Base-by-base conservation (phyloP, 225 moss, liverwort and hornwort genomes). In the Climacium dendroides region DNA sequence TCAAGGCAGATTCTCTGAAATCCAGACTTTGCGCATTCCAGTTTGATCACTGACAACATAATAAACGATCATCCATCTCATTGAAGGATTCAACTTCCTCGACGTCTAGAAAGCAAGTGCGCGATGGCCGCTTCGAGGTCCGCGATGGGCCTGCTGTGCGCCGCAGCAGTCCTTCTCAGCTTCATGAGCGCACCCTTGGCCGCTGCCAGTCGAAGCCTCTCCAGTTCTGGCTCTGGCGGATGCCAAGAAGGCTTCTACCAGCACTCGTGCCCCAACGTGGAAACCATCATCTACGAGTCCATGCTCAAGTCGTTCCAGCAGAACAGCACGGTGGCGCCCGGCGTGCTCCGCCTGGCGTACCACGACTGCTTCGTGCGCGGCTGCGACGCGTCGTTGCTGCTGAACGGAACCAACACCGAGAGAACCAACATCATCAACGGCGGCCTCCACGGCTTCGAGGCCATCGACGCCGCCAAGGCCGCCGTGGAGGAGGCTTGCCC, bases 401-500 rank as follows among this genome's bases (percentile, higher is more conserved):
- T 95, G 29, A 78, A 90, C 6, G 82, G 91, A 55, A 32, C 87
- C 53, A 63, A 61, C 50, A 81, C 72, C 5, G 93, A 93, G 85
- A 90, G 80, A 15, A 86, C 89, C 61, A 80, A 88, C 80, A 3
- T 19, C 11, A 90, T 94, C 76, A 92, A 92, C 13, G 20, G 35
- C 81, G 53, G 91, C 50, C 53, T 91, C 22, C 91, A 88, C 80
- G 91, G 90, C 11, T 92, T 60, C 71, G 47, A 86, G 3, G 90
- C 88, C 30, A 85, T 93, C 55, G 94, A 94, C 52, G 90, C 91
- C 9, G 90, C 92, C 43, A 95, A 95, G 85, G 91, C 91, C 34
- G 94, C 93, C 45, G 93, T 95, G 25, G 95, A 95, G 78, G 85
- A 90, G 25, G 94, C 89, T 8, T 95, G 95, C 57, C 95, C 94